Conservation (phyloP, 202 grass and related monocot genomes). For the Setaria viridis region DNA sequence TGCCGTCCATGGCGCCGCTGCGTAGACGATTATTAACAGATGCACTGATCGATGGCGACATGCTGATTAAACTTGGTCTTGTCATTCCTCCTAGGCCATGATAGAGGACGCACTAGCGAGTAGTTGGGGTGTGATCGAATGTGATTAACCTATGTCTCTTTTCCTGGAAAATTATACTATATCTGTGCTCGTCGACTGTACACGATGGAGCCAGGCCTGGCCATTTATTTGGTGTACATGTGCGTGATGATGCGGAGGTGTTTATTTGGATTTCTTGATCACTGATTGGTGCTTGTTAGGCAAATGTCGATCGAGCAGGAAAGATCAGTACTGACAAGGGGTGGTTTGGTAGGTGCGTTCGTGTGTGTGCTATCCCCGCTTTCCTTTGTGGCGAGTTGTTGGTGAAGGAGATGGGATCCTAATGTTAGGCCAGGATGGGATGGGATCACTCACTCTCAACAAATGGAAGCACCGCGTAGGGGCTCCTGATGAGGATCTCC, state of each 20-base stretch:
- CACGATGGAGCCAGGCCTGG: not conserved
- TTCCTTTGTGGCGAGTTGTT: constrained; percentile 26
- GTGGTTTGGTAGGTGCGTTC: not conserved
- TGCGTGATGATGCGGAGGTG: constrained; percentile 23
- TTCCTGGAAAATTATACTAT: constrained; percentile 10
- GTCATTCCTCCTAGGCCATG: constrained; percentile 8
- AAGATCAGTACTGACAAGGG: constrained; percentile 5
- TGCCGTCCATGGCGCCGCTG: not conserved
- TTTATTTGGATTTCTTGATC: not conserved
- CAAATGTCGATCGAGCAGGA: not conserved
- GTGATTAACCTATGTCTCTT: not conserved
- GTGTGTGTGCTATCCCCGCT: not conserved
- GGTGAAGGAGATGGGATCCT: constrained; percentile 3
- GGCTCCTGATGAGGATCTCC: constrained; percentile 30
- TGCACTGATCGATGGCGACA: not conserved
- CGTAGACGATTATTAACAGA: not conserved
- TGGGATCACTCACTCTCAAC: constrained; percentile 16
- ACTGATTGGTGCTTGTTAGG: not conserved
- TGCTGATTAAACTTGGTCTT: no score
- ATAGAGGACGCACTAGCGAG: constrained; percentile 5
- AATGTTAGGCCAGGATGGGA: constrained; percentile 38
- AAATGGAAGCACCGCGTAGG: not conserved
- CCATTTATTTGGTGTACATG: not conserved
- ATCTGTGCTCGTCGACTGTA: not conserved
- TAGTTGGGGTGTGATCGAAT: not conserved